phyloP scores from a whole-genome alignment of 228 moss, liverwort and hornwort genomes.

The Sphagnum fallax region DNA sequence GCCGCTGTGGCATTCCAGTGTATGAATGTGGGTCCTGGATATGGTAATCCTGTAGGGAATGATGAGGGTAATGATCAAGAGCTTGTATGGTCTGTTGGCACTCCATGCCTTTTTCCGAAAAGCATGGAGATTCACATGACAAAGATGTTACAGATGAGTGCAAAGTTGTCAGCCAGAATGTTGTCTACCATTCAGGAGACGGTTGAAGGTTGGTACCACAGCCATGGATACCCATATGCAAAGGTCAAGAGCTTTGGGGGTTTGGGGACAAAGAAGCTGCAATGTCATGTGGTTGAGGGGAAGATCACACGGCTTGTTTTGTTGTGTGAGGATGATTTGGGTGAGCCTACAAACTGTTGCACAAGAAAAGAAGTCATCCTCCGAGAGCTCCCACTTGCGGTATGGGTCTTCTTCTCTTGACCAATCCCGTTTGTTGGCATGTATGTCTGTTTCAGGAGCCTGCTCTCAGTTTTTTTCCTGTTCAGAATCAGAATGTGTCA shows the following conservation, averaged over 20 bases:
- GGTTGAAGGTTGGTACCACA: constrained; percentile 45
- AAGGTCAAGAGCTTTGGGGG: constrained; percentile 33
- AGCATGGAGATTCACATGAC: constrained; percentile 20
- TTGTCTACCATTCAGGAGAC: constrained; percentile 29
- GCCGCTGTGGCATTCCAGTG: constrained; percentile 22
- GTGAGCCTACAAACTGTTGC: constrained; percentile 21
- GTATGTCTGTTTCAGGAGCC: too few species aligned
- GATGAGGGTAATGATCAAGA: neutral
- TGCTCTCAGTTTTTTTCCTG: too few species aligned
- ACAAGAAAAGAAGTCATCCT: constrained; percentile 29
- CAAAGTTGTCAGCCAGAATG: constrained; percentile 19
- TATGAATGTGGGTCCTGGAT: constrained; percentile 11
- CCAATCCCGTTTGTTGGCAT: neutral
- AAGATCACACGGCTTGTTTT: constrained; percentile 25
- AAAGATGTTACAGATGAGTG: constrained; percentile 13
- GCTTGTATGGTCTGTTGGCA: neutral
- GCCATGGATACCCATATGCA: constrained; percentile 36
- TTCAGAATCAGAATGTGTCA: too few species aligned
- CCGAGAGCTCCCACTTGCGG: constrained; percentile 32
- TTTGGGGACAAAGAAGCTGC: constrained; percentile 19
- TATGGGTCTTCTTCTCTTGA: constrained; percentile 8
- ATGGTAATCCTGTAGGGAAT: neutral
- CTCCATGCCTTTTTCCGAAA: constrained; percentile 24
- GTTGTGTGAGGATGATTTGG: constrained; percentile 34
- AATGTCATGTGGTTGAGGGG: constrained; percentile 53